Base-by-base conservation (phyloP, 1,284 basidiomycete species). In the Gastroboletus turbinatus region DNA sequence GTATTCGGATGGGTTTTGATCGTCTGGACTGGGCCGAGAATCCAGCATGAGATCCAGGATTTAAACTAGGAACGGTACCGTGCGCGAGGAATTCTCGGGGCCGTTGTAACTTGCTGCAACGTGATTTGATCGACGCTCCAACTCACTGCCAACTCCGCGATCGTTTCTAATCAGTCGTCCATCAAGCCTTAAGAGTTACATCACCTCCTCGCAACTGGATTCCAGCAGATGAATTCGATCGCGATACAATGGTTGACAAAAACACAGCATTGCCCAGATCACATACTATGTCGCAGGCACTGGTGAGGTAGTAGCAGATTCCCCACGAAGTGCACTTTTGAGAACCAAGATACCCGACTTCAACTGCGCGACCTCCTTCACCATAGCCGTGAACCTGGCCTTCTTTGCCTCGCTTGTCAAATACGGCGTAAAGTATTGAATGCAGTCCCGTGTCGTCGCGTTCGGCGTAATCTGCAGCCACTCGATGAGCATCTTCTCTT, bases 361-460 rank as follows among this genome's bases (percentile, higher is more conserved):
- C 68, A 92, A 66, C 63, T 80, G 78, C 21, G 90, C 90, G 42
- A 90, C 83, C 68, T 88, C 83, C 73, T 87, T 86, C 50, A 92
- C 83, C 66, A 92, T 77, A 19, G 76, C 79, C n/a, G 88, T 87
- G 66, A 93, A 90, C 68, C 78, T 81, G 54, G 68, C 66, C 78
- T 90, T 92, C 78, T 86, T 87, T 63, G 76, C 79, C 45, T 81
- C 78, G 62, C 83, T 82, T 52, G 81, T 86, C 50, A 92, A 70
- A 64, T 87, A 89, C 16, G 83, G 83, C 59, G 83, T 83, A 69
- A 93, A 93, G 67, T 91, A 80, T 55, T 83, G 81, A 60, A 93
- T 90, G 65, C 88, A 91, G 63, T 87, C 87, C 56, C 83, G 76
- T 39, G 89, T 91, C 58, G 81, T 84, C 50, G 85, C 82, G 56